phyloP scores from a whole-genome alignment of 2,329 filamentous ascomycete species.

The Talaromyces albobiverticillius region DNA sequence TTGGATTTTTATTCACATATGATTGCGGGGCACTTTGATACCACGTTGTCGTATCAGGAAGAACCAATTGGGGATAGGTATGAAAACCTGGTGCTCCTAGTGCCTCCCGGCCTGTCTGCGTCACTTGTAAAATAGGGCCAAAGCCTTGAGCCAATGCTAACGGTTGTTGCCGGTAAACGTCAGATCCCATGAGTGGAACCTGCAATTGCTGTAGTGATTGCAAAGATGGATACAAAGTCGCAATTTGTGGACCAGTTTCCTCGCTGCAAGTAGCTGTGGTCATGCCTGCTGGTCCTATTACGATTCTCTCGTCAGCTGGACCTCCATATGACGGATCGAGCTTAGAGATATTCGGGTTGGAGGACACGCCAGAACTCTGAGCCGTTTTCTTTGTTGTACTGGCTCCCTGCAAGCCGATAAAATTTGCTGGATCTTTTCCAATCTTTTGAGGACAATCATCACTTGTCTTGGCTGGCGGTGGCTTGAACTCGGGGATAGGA shows the following conservation, averaged over 20 bases:
- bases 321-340: background rate
- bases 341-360: constrained; percentile 3
- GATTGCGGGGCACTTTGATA: constrained; percentile 18
- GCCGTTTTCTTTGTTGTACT: background rate
- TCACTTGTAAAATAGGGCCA: constrained; percentile 12
- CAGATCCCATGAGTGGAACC: constrained; percentile 13
- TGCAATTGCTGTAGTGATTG: constrained; percentile 12
- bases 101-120: constrained; percentile 16
- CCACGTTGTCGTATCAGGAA: constrained; percentile 18
- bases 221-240: constrained; percentile 5
- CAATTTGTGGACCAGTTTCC: background rate
- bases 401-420: background rate
- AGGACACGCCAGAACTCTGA: constrained; percentile 3
- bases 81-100: constrained; percentile 16
- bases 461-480: constrained; percentile 20
- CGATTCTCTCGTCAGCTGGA: background rate
- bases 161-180: constrained; percentile 15
- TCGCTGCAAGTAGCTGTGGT: background rate
- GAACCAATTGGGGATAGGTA: constrained; percentile 11
- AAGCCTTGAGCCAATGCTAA: constrained; percentile 1
- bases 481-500: constrained; percentile 35
- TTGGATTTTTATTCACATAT: constrained; percentile 14
- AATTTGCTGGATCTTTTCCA: constrained; percentile 1
- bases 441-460: constrained; percentile 12
- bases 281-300: background rate